Base-by-base conservation (phyloP, 495 filamentous ascomycete species). In the Penicillium soppii region DNA sequence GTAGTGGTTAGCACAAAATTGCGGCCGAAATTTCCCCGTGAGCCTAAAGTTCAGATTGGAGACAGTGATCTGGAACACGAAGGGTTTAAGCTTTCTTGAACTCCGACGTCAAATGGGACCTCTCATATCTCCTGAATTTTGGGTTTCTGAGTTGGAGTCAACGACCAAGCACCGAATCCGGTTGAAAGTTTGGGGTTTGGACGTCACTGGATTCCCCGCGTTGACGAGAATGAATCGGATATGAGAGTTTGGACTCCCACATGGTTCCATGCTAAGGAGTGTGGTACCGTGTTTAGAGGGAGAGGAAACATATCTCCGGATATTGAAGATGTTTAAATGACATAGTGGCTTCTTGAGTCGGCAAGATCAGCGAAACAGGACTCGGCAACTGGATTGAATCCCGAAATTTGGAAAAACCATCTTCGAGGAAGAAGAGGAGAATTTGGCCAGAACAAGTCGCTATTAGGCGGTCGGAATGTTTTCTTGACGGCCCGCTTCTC, bases 211-310 rank as follows among this genome's bases (percentile, higher is more conserved):
- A 25, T 43, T 44, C 26, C 42, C 42, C 38, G 23, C 32, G 13
- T 59, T 55, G 47, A 46, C 58, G 58, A 61, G 50, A 61, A 61
- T 54, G 47, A 54, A 0, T 38, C 58, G 54, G 58, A 32, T 12
- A 12, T 12, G 15, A 47, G 26, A 23, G 33, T 33, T 44, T 39
- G n/a, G n/a, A n/a, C n/a, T n/a, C n/a, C n/a, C n/a, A n/a, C 32
- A 41, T 47, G 43, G 35, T 27, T 56, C 23, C n/a, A n/a, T n/a
- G n/a, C n/a, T n/a, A n/a, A n/a, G n/a, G n/a, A n/a, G 47, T 17
- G 37, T 19, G 47, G 35, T 40, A 20, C n/a, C n/a, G n/a, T n/a
- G n/a, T n/a, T n/a, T n/a, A n/a, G n/a, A n/a, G n/a, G n/a, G n/a
- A n/a, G n/a, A n/a, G n/a, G n/a, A n/a, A 32, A 32, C 29, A 32